Conservation (phyloP, 2,329 filamentous ascomycete species). For the Xylariaceae sp. region DNA sequence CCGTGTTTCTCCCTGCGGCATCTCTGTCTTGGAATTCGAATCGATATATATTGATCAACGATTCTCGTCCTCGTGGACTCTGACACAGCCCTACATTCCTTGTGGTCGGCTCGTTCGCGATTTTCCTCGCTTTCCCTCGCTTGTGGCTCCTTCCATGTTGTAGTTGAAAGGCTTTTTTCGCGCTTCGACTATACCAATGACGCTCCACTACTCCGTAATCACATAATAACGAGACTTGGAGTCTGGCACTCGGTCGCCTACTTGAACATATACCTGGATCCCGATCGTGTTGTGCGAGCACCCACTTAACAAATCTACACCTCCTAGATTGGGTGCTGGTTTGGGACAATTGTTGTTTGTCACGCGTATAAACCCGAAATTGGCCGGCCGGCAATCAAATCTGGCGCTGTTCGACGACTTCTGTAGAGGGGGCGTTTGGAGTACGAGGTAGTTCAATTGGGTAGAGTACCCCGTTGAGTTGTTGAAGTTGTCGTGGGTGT, state of each 20-base stretch:
- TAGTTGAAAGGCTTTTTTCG: conserved; percentile 22
- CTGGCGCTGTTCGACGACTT: conserved; percentile 1
- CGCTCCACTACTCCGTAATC: conserved; percentile 33
- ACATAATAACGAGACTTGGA: conserved; percentile 41
- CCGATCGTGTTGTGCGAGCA: conserved; percentile 24
- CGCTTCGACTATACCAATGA: conserved; percentile 31
- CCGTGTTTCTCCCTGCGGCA: conserved; percentile 33
- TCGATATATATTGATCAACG: conserved; percentile 37
- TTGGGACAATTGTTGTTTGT: conserved; percentile 10
- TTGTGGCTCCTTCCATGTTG: conserved; percentile 11
- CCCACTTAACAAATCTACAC: conserved; percentile 12
- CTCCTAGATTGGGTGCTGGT: conserved; percentile 13
- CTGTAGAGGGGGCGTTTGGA: conserved; percentile 13
- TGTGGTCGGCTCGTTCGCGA: conserved; percentile 26
- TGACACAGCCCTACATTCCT: conserved; percentile 40
- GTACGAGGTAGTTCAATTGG: conserved; percentile 18
- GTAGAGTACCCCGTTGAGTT: conserved; percentile 20
- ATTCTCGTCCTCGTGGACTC: conserved; percentile 17
- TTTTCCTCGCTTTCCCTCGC: conserved; percentile 21
- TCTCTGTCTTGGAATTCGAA: conserved; percentile 40
- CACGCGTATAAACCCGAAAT: conserved; percentile 6
- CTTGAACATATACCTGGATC: conserved; percentile 19
- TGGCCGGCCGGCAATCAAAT: not conserved
- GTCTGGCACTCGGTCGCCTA: conserved; percentile 40
- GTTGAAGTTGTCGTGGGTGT: conserved; percentile 2